Base-by-base conservation (phyloP, 1,284 basidiomycete species). In the Sparassis latifolia region DNA sequence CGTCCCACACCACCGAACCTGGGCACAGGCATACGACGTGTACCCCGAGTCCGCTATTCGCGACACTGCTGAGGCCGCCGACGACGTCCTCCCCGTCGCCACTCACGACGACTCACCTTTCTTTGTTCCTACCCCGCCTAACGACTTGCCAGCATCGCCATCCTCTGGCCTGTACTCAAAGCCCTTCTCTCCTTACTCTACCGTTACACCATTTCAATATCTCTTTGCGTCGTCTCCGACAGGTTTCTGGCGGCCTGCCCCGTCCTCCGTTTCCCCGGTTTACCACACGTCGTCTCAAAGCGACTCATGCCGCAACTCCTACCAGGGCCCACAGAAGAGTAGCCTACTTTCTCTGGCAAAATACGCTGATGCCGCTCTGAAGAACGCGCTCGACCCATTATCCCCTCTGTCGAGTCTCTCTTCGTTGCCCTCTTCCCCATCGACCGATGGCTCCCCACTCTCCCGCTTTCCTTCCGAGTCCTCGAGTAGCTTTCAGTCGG, bases 211-310 rank as follows among this genome's bases (percentile, higher is more conserved):
- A 1, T 53, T 63, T 5, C 54, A 62, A 30, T 48, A 52, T 31
- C 51, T 60, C 31, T 59, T 61, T 42, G 52, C 54, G 33, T 61
- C 59, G 1, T 62, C 62, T 20, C 58, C 62, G 1, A 49, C 50
- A 7, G 55, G 54, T 2, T 57, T 55, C 48, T 63, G 60, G 60
- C 49, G 59, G 28, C 43, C 52, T 1, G 51, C 51, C 43, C 42
- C 47, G 10, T 44, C 48, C 10, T 58, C 61, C 10, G 42, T 61
- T 5, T 64, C 62, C 12, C 62, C 61, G 20, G 53, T 60, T 35
- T 55, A 55, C 30, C 56, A 58, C 20, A 41, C 20, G 20, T 20
- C 20, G 20, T 20, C 20, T 20, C 20, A 20, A 20, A 20, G 20
- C 20, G 20, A 20, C 20, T 1, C 20, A 20, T 20, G 20, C 20